Evolutionary conservation across 1,284 basidiomycete species (phyloP).

Genomic region (Inonotus hispidus): DNA sequence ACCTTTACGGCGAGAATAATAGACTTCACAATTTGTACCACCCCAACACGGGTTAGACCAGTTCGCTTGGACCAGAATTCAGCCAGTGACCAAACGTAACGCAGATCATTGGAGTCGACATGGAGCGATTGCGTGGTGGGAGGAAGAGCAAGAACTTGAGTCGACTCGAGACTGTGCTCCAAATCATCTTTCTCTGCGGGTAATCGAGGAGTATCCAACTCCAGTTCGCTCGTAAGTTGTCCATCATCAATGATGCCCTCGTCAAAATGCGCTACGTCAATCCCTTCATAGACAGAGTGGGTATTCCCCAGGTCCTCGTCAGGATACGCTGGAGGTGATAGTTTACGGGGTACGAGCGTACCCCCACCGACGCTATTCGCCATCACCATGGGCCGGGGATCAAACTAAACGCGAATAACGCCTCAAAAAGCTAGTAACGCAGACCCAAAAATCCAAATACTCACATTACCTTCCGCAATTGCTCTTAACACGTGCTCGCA

Average conservation of each 20-base stretch:
- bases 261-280: not conserved
- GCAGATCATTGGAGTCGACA: not conserved
- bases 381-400: slow-evolving; percentile 19
- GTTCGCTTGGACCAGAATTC: not conserved
- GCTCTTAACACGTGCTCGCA: slow-evolving; percentile 65
- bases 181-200: not conserved
- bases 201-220: not conserved
- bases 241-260: not conserved
- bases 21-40: slow-evolving; percentile 11
- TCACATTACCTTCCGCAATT: slow-evolving; percentile 62
- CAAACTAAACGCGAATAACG: slow-evolving; percentile 19
- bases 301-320: not conserved
- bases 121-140: not conserved
- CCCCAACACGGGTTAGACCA: not conserved
- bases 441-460: slow-evolving; percentile 18
- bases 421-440: not conserved
- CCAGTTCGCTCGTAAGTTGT: not conserved
- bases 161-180: not conserved
- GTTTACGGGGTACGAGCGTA: slow-evolving; percentile 8
- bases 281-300: not conserved
- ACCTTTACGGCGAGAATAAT: slow-evolving; percentile 9
- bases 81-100: not conserved
- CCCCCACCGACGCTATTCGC: slow-evolving; percentile 3
- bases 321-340: not conserved
- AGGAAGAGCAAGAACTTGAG: not conserved